Percentiles rank a stretch among this genome's conserved stretches.
phyloP scores from a whole-genome alignment of 768 basidiomycete species.

The Suillus fuscotomentosus region DNA sequence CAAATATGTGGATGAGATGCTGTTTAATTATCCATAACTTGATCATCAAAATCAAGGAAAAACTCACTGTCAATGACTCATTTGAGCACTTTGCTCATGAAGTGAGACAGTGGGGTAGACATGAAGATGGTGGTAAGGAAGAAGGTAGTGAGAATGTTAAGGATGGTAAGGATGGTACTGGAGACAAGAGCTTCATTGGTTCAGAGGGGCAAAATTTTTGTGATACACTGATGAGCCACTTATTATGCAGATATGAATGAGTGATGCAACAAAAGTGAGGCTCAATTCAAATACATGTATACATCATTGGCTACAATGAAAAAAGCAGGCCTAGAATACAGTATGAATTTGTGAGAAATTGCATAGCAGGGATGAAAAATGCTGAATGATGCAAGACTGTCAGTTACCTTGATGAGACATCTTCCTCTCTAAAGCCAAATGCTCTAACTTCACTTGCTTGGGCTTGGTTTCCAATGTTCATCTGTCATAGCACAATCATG shows the following conservation, averaged over 20 bases:
- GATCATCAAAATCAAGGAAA: constrained; percentile 14
- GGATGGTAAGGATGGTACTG: background rate
- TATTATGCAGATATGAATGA: background rate
- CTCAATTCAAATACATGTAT: background rate
- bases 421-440: background rate
- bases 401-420: background rate
- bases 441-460: background rate
- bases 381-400: background rate
- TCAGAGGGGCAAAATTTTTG: too few species aligned
- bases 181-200: too few species aligned
- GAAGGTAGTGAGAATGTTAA: background rate
- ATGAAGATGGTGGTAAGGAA: background rate
- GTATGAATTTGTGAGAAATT: background rate
- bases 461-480: background rate
- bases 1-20: constrained; percentile 4
- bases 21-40: constrained; percentile 16
- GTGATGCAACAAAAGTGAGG: too few species aligned
- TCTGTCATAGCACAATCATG: background rate
- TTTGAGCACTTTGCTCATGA: background rate
- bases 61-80: background rate
- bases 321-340: background rate
- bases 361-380: background rate
- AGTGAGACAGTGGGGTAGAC: background rate
- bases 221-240: too few species aligned
- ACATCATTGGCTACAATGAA: background rate